Conservation (phyloP, 2,329 filamentous ascomycete genomes). For the Ilyonectria mors-panacis region DNA sequence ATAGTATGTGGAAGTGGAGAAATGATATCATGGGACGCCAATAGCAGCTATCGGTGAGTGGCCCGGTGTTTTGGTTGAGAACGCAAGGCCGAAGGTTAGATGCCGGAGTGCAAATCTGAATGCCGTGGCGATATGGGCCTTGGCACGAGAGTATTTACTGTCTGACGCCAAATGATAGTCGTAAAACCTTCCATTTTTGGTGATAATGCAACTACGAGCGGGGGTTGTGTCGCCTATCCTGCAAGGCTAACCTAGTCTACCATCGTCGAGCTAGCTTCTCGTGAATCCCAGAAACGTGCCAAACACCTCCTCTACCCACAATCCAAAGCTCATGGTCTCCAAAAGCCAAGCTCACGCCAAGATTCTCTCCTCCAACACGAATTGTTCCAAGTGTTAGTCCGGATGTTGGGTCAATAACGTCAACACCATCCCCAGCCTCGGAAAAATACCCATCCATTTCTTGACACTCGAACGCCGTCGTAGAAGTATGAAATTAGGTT, state of each 20-base stretch:
- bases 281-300: conserved; percentile 13
- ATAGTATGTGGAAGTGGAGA: neutral
- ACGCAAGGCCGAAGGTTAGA: neutral
- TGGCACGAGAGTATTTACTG: neutral
- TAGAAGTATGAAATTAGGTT: conserved; percentile 13
- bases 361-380: conserved; percentile 4
- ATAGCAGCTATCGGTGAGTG: neutral
- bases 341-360: conserved; percentile 2
- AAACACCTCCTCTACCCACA: conserved; percentile 13
- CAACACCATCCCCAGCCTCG: conserved; percentile 4
- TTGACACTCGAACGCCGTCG: conserved; percentile 11
- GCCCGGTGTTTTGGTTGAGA: neutral
- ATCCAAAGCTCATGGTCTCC: conserved; percentile 16
- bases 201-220: neutral
- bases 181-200: too few relatives aligned
- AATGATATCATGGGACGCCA: neutral
- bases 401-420: conserved; percentile 5
- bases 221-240: neutral
- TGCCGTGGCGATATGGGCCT: neutral
- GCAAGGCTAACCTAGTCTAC: neutral
- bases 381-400: conserved; percentile 15
- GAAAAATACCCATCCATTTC: conserved; percentile 16
- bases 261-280: neutral
- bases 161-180: too few relatives aligned
- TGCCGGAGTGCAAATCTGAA: neutral